These are phyloP conservation scores for Wickerhamiella alocasiicola DNA, from an alignment of 805 yeast genomes.

Conservation along the genomic window DNA sequence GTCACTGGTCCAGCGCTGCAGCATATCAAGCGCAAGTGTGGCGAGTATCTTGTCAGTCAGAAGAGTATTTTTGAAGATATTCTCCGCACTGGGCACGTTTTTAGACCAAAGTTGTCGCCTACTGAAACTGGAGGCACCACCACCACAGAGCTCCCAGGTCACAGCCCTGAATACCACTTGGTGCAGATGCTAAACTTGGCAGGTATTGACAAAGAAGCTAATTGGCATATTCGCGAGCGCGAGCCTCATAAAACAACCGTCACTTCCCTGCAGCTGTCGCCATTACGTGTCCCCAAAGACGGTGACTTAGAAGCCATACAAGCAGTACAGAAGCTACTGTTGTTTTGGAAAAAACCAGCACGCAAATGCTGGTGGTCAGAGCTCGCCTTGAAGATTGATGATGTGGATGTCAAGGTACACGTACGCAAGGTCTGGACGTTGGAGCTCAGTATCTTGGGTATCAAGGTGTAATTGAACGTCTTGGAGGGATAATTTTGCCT, in stretches of 20 bases:
- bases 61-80: conserved; percentile 66
- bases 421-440: conserved; percentile 94
- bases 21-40: conserved; percentile 59
- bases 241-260: conserved; percentile 84
- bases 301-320: conserved; percentile 19
- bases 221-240: conserved; percentile 83
- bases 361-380: conserved; percentile 96
- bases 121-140: not conserved
- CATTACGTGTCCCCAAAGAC: conserved; percentile 24
- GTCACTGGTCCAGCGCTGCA: conserved; percentile 53
- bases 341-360: conserved; percentile 97
- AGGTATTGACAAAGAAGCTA: conserved; percentile 54
- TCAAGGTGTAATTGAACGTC: conserved; percentile 24
- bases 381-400: conserved; percentile 23
- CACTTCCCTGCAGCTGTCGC: conserved; percentile 64
- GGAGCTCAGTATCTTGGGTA: conserved; percentile 82
- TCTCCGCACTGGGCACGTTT: conserved; percentile 11
- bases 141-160: not conserved
- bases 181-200: conserved; percentile 89
- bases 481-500: too few species aligned
- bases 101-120: not conserved
- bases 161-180: conserved; percentile 85
- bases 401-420: conserved; percentile 50
- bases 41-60: conserved; percentile 47
- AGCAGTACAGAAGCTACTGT: conserved; percentile 47